Conservation (phyloP, 202 grass and related monocot species). For the Sporobolus alterniflorus region DNA sequence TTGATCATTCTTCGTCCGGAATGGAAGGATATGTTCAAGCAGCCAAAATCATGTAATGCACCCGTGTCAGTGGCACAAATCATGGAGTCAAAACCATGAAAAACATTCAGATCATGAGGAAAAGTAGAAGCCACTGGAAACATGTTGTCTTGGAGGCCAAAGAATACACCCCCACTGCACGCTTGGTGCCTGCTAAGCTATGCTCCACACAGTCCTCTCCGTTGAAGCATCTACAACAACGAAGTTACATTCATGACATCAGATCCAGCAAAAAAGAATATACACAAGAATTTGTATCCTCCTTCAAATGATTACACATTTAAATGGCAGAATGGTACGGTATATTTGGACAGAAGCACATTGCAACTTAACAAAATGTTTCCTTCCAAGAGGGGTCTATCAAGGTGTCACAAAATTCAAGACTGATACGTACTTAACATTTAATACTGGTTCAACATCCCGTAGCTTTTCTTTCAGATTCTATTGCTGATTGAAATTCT, state of each 20-base stretch:
- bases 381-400: background rate
- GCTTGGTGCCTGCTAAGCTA: no score
- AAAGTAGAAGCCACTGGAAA: slow-evolving; percentile 60
- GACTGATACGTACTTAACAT: background rate
- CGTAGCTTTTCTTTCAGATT: no score
- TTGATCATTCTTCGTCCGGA: background rate
- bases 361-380: background rate
- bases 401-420: background rate
- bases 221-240: slow-evolving; percentile 57
- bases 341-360: background rate
- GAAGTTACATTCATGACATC: background rate
- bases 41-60: background rate
- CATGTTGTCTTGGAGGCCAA: slow-evolving; percentile 57
- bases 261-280: background rate
- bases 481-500: background rate
- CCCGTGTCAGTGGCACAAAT: background rate
- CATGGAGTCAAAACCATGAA: slow-evolving; percentile 71
- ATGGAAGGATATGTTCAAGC: background rate
- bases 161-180: slow-evolving; percentile 45
- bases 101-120: slow-evolving; percentile 54
- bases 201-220: slow-evolving; percentile 47
- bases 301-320: background rate
- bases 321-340: background rate
- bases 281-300: background rate
- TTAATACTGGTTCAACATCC: background rate